Evolutionary conservation across 2,329 filamentous ascomycete species (phyloP), one percentile per base, ranked within the genome.

Genomic region (Calonectria hongkongensis): DNA sequence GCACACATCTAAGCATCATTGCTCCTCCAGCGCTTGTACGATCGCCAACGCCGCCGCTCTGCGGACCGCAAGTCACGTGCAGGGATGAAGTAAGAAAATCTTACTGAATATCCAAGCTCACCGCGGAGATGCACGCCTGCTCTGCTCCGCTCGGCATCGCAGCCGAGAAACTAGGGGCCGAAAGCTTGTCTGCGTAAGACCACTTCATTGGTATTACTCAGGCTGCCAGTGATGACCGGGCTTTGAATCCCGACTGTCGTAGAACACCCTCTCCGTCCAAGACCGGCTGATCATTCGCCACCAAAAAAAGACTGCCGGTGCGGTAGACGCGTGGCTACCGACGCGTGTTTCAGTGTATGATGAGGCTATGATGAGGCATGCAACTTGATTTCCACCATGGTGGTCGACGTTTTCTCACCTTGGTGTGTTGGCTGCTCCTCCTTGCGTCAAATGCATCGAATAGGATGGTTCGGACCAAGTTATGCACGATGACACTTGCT

Each of bases 251-350:
- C 12, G 33, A 60, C 12, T 25, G 12, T 36, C n/a, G 21, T 60
- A 27, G 36, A 41, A 16, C 21, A 18, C 25, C 3, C 7, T 9
- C 36, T 39, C 54, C 54, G 54, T 15, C 39, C 21, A 18, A 16
- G 21, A 13, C 54, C 54, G 54, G 54, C 54, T 60, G 54, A 36
- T 60, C 39, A 60, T 39, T 60, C 39, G 33, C 54, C n/a, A 41
- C 54, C 33, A 25, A 25, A 39, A 25, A 21, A 4, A 27, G 21
- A 28, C 6, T 25, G 54, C 54, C 15, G 21, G n/a, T 27, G 30
- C 21, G 39, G 54, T 36, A 41, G 25, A 36, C 16, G n/a, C n/a
- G 13, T 13, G 21, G n/a, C 33, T 12, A 16, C 51, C 28, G 18
- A 60, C 54, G n/a, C 21, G 36, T 27, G 36, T 41, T 27, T 41